Base-by-base conservation (phyloP, 1,284 basidiomycete species). In the Sparassis latifolia region DNA sequence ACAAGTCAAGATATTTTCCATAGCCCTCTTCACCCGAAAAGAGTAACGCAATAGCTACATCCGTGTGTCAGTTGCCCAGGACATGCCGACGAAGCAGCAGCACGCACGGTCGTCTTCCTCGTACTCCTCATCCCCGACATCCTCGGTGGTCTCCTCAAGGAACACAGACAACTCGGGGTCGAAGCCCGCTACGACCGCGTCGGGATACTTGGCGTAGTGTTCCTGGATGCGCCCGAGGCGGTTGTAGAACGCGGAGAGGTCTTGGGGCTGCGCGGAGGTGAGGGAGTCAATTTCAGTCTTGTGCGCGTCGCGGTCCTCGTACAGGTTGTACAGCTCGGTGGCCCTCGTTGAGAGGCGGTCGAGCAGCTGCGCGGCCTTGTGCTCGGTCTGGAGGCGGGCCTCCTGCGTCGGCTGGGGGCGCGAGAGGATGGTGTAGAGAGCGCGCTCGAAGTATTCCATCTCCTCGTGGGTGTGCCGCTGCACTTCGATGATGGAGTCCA, bases 21-120 rank as follows among this genome's bases (percentile, higher is more conserved):
- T 94, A 92, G 37, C 81, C 80, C 67, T 99, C 97, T 73, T 99
- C 96, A 40, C 97, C 97, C 9, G 92, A 94, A 71, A 97, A 97
- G 57, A 95, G 72, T 51, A 91, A 73, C 52, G 92, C 89, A 51
- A 97, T 78, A 49, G 90, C 93, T 96, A 60, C 44, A 58, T 50
- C 42, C 49, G 10, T 10, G 5, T 20, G 7, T 32, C 29, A 9
- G n/a, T 42, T 32, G 10, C 28, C 28, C 41, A 5, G 31, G 10
- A n/a, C 6, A 27, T 50, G 42, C 33, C 42, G 28, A 35, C 37
- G 12, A 9, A 27, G 9, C 38, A 42, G 38, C 12, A 41, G 35
- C 37, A 81, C 85, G 62, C 61, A 89, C 89, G 84, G 59, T 92
- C 89, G 68, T 93, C 90, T 57, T 85, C 82, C 52, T 79, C 79